Evolutionary conservation across 352 stramenopile genomes (phyloP).

Genomic region (Phytophthora constricta): DNA sequence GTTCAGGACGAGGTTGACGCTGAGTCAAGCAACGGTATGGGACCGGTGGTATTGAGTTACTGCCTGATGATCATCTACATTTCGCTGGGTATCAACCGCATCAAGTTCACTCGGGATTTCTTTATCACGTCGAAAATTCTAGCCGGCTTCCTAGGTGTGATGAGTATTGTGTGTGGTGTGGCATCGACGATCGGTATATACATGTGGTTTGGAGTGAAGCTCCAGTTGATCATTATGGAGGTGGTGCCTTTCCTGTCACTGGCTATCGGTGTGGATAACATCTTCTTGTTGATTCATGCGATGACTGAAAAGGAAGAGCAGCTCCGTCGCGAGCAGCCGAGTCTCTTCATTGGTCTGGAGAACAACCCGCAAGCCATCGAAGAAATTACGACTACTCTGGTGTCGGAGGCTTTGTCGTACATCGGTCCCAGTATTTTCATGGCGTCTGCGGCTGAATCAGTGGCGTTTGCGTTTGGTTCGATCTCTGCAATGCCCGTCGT

Average conservation of each 20-base stretch:
- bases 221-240: too few species aligned
- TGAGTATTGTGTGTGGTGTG: slow-evolving; percentile 68
- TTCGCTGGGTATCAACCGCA: slow-evolving; percentile 68
- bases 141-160: slow-evolving; percentile 60
- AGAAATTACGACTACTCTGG: slow-evolving; percentile 43
- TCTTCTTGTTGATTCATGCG: slow-evolving; percentile 69
- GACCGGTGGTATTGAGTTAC: slow-evolving; percentile 62
- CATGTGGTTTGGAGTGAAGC: too few species aligned
- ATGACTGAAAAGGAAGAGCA: slow-evolving; percentile 57
- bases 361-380: slow-evolving; percentile 44
- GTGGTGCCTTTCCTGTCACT: too few species aligned
- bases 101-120: slow-evolving; percentile 51
- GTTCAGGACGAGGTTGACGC: slow-evolving; percentile 64
- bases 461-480: slow-evolving; percentile 61
- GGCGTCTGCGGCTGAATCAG: too few species aligned
- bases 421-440: too few species aligned
- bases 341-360: slow-evolving; percentile 51
- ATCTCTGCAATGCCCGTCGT: slow-evolving; percentile 73
- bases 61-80: slow-evolving; percentile 75
- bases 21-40: too few species aligned
- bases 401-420: slow-evolving; percentile 51
- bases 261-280: slow-evolving; percentile 82
- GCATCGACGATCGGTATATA: too few species aligned
- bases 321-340: slow-evolving; percentile 36
- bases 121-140: slow-evolving; percentile 69